phyloP scores from a whole-genome alignment of 306 rosid genomes.

The Abrus precatorius region DNA sequence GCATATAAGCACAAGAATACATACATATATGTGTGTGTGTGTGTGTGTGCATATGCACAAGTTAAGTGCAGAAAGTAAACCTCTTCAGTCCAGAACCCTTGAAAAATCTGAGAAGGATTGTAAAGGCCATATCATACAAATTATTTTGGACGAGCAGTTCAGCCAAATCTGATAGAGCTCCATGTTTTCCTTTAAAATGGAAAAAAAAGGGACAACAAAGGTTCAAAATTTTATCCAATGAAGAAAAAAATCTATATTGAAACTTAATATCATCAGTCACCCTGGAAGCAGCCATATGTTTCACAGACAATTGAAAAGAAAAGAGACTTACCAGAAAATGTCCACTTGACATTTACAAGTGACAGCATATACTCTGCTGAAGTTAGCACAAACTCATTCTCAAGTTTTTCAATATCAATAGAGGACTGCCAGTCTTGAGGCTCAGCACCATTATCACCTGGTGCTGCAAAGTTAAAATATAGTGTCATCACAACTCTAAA shows the following conservation, averaged over 20 bases:
- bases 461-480: slow-evolving; percentile 46
- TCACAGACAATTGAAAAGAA: slow-evolving; percentile 22
- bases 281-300: slow-evolving; percentile 10
- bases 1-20: slow-evolving; percentile 37
- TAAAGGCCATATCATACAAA: slow-evolving; percentile 81
- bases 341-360: slow-evolving; percentile 72
- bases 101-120: slow-evolving; percentile 80
- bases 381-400: slow-evolving; percentile 83
- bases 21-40: not conserved
- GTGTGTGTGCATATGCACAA: not conserved
- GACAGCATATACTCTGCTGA: slow-evolving; percentile 89
- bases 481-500: slow-evolving; percentile 43
- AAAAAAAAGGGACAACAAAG: not conserved
- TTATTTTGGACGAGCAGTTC: slow-evolving; percentile 80
- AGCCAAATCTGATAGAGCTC: slow-evolving; percentile 73
- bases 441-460: slow-evolving; percentile 58
- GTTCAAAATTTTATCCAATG: slow-evolving; percentile 26
- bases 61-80: slow-evolving; percentile 49
- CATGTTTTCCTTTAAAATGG: slow-evolving; percentile 62
- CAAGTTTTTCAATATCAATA: slow-evolving; percentile 77
- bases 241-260: slow-evolving; percentile 17
- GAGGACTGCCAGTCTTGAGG: slow-evolving; percentile 61
- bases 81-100: slow-evolving; percentile 85
- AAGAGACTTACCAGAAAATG: slow-evolving; percentile 69
- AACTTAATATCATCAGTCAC: slow-evolving; percentile 30